Percentiles rank a stretch among this genome's conserved stretches.
These are phyloP conservation scores for Termitomyces sp. DNA, from an alignment of 768 basidiomycete genomes.

Conservation along the genomic window DNA sequence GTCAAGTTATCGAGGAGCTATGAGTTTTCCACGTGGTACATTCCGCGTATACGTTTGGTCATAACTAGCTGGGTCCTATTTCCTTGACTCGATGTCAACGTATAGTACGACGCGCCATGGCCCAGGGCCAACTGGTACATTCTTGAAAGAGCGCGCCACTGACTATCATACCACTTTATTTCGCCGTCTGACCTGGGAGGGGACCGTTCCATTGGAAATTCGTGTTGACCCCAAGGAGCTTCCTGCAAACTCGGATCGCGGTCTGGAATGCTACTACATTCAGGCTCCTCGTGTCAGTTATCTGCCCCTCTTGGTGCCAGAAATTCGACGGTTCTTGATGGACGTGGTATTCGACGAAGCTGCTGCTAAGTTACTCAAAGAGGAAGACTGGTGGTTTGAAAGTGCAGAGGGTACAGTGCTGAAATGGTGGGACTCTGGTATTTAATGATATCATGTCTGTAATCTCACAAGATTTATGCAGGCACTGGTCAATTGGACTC, in stretches of 20 bases:
- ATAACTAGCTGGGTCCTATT: neutral
- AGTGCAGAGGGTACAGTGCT: conserved; percentile 75
- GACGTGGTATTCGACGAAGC: conserved; percentile 91
- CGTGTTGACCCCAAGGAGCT: conserved; percentile 86
- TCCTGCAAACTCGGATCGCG: conserved; percentile 85
- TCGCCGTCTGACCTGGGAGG: conserved; percentile 86
- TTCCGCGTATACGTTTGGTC: neutral
- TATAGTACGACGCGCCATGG: conserved; percentile 50
- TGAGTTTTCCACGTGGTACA: conserved; percentile 1
- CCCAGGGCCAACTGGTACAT: conserved; percentile 24
- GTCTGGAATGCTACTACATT: conserved; percentile 84
- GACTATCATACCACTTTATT: conserved; percentile 74
- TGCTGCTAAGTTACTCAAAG: conserved; percentile 67
- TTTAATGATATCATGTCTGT: conserved; percentile 1
- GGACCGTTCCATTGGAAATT: conserved; percentile 84
- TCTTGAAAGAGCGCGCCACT: conserved; percentile 32
- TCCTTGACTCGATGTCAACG: conserved; percentile 34
- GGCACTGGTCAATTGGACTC: conserved; percentile 98
- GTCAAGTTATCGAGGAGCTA: neutral
- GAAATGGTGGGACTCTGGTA: conserved; percentile 65
- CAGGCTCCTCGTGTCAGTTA: conserved; percentile 92
- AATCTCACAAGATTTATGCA: conserved; percentile 24
- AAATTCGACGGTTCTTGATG: conserved; percentile 83
- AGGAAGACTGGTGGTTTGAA: conserved; percentile 98
- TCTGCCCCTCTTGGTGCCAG: conserved; percentile 85